These are phyloP conservation scores for Carex pumila DNA, from an alignment of 176 grass and related monocot species.

Conservation along the genomic window DNA sequence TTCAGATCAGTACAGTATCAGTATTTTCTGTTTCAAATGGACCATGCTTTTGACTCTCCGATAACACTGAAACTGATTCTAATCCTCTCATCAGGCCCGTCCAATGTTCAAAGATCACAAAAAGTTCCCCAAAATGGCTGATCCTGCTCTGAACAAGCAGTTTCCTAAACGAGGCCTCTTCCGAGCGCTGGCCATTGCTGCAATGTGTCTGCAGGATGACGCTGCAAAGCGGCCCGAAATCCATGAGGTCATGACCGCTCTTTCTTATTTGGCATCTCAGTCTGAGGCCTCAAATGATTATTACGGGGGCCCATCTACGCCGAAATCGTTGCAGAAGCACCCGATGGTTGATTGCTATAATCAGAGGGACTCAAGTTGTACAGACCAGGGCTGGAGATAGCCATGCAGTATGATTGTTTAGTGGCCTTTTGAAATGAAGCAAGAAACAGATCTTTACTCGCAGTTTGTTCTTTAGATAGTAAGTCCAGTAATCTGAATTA, in stretches of 20 bases:
- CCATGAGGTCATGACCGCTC: constrained; percentile 49
- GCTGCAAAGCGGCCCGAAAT: constrained; percentile 46
- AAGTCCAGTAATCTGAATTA: background rate
- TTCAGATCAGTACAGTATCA: background rate
- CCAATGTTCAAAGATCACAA: constrained; percentile 79
- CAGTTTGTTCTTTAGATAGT: background rate
- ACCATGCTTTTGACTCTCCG: constrained; percentile 12
- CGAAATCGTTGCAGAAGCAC: constrained; percentile 13
- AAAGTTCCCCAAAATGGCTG: constrained; percentile 68
- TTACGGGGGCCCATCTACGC: constrained; percentile 30
- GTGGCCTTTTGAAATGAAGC: background rate
- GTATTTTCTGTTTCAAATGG: background rate
- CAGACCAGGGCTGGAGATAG: background rate
- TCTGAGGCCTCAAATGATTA: background rate
- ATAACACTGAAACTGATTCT: background rate
- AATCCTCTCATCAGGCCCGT: constrained; percentile 41
- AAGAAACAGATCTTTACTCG: background rate
- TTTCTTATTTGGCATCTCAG: constrained; percentile 65
- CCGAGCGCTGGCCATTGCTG: constrained; percentile 64
- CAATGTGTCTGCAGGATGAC: constrained; percentile 77
- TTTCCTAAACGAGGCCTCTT: constrained; percentile 52
- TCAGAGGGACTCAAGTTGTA: background rate
- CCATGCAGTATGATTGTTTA: background rate
- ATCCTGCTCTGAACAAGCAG: constrained; percentile 35
- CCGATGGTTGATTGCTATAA: background rate